A percentile compares a stretch with the other conserved stretches of the same genome.
These are phyloP conservation scores for Tylopilus sp. DNA, from an alignment of 1,284 basidiomycete species.

Conservation along the genomic window DNA sequence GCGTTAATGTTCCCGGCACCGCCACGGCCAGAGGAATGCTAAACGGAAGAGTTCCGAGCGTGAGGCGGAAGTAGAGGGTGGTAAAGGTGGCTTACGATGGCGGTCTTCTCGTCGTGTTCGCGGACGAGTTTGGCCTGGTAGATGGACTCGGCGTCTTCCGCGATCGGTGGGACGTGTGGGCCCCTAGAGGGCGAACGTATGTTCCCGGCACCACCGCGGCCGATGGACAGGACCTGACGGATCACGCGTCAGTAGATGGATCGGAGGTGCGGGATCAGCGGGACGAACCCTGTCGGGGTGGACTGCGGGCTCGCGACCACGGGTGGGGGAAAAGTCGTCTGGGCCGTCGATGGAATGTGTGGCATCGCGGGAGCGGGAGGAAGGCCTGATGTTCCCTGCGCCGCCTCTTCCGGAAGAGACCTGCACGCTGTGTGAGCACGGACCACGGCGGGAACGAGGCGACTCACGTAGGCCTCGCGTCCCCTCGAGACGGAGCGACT, in stretches of 20 bases:
- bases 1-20: slow-evolving; percentile 42
- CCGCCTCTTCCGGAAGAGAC: slow-evolving; percentile 76
- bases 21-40: slow-evolving; percentile 61
- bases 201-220: slow-evolving; percentile 84
- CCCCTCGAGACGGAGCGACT: slow-evolving; percentile 57
- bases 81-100: slow-evolving; percentile 48
- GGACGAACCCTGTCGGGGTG: slow-evolving; percentile 47
- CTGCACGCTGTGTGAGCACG: slow-evolving; percentile 34
- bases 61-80: neutral
- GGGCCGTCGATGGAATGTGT: slow-evolving; percentile 47
- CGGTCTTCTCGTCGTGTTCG: slow-evolving; percentile 49
- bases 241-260: neutral
- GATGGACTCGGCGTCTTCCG: slow-evolving; percentile 34
- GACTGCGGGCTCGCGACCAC: slow-evolving; percentile 66
- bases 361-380: slow-evolving; percentile 55
- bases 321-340: slow-evolving; percentile 53
- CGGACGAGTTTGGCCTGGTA: slow-evolving; percentile 61
- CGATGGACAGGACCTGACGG: slow-evolving; percentile 66
- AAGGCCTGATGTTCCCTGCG: slow-evolving; percentile 69
- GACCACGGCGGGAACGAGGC: neutral
- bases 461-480: slow-evolving; percentile 52
- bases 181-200: slow-evolving; percentile 75
- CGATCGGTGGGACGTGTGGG: slow-evolving; percentile 39
- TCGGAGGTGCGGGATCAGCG: neutral
- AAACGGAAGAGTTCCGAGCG: slow-evolving; percentile 11